Percentiles rank a stretch among this genome's conserved stretches.
phyloP scores from a whole-genome alignment of 768 basidiomycete genomes.

The Pilatotrama ljubarskyi region DNA sequence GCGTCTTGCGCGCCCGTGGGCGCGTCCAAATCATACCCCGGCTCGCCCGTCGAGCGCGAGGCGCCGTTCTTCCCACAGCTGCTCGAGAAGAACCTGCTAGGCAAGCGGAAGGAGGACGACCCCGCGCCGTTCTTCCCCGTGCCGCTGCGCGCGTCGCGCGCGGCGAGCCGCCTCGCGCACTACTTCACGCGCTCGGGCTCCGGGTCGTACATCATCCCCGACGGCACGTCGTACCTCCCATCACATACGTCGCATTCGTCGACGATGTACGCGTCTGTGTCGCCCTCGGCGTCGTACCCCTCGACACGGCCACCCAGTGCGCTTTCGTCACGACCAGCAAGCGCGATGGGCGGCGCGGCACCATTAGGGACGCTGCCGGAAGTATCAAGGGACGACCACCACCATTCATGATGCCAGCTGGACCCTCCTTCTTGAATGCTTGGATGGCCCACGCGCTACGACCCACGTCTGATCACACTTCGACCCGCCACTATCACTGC shows the following conservation, averaged over 20 bases:
- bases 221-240: constrained; percentile 6
- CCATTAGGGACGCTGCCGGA: constrained; percentile 16
- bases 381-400: constrained; percentile 11
- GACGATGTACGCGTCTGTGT: constrained; percentile 9
- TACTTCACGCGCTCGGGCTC: constrained; percentile 23
- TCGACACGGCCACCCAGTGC: constrained; percentile 25
- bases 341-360: constrained; percentile 24
- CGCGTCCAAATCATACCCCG: constrained; percentile 24
- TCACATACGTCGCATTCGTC: constrained; percentile 7
- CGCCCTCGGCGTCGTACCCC: constrained; percentile 22
- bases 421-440: constrained; percentile 3
- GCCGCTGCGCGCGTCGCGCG: constrained; percentile 23
- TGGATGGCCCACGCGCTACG: constrained; percentile 2
- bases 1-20: constrained; percentile 13
- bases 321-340: constrained; percentile 26
- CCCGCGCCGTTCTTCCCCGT: constrained; percentile 22
- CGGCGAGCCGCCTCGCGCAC: constrained; percentile 22
- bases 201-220: constrained; percentile 21
- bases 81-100: constrained; percentile 26
- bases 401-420: constrained; percentile 18
- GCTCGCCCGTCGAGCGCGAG: constrained; percentile 29
- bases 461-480: not conserved
- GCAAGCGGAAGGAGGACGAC: constrained; percentile 25
- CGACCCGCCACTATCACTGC: not conserved
- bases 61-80: constrained; percentile 25